Percentiles rank a stretch among this genome's conserved stretches.
phyloP scores from a whole-genome alignment of 2,329 filamentous ascomycete species.

The Sarocladium brachiariae region DNA sequence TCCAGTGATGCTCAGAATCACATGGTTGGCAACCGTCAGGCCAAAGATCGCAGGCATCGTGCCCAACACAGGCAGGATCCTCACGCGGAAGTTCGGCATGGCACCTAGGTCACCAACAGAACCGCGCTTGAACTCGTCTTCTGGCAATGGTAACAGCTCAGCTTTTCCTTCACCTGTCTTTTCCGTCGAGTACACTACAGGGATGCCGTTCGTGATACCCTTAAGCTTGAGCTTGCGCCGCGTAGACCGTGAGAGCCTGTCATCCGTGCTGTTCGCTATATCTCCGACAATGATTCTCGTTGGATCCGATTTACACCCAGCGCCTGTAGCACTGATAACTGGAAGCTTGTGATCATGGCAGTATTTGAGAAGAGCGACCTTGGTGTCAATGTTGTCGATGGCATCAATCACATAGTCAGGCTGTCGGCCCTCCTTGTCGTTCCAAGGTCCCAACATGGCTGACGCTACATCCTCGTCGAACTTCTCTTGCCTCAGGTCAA shows the following conservation, averaged over 20 bases:
- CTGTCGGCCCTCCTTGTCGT: conserved; percentile 44
- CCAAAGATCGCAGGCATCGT: conserved; percentile 98
- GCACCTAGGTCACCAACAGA: conserved; percentile 80
- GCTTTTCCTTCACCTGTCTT: conserved; percentile 88
- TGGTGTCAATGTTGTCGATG: conserved; percentile 97
- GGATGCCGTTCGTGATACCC: conserved; percentile 78
- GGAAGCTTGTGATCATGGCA: conserved; percentile 71
- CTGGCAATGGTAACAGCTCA: conserved; percentile 74
- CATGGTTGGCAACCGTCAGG: conserved; percentile 83
- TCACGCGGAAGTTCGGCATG: conserved; percentile 83
- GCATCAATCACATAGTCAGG: conserved; percentile 93
- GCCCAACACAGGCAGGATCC: conserved; percentile 90
- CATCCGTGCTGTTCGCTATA: conserved; percentile 80
- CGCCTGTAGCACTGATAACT: conserved; percentile 93
- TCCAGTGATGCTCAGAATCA: conserved; percentile 72
- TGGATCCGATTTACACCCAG: conserved; percentile 82
- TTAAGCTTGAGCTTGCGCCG: conserved; percentile 68
- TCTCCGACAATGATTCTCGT: conserved; percentile 87
- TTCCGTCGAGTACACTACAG: conserved; percentile 88
- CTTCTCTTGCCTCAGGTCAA: conserved; percentile 79
- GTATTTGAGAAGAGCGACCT: conserved; percentile 83
- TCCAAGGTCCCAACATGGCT: conserved; percentile 60
- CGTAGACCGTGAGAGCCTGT: conserved; percentile 80
- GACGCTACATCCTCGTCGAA: conserved; percentile 65
- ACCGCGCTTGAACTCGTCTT: conserved; percentile 84